phyloP scores from a whole-genome alignment of 805 yeast species.

The Candida palmyrensis region DNA sequence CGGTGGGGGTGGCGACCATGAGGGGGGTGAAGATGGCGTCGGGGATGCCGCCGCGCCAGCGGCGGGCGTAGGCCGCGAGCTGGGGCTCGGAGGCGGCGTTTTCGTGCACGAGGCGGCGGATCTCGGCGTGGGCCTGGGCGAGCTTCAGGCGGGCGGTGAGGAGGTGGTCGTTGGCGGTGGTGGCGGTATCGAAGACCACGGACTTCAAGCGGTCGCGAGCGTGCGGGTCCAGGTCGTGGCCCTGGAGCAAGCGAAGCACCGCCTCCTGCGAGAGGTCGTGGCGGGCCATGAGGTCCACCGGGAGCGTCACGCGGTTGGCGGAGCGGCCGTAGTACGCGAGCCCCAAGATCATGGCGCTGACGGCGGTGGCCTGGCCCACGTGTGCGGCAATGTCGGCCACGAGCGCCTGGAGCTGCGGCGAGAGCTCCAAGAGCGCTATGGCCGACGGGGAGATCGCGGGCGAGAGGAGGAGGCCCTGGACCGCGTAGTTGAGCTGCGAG shows the following conservation, averaged over 20 bases:
- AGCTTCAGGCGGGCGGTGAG: slow-evolving; percentile 61
- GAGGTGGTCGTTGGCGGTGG: slow-evolving; percentile 75
- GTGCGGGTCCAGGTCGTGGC: slow-evolving; percentile 27
- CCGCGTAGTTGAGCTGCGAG: slow-evolving; percentile 67
- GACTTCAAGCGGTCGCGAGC: slow-evolving; percentile 42
- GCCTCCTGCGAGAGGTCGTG: slow-evolving; percentile 60
- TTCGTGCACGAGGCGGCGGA: slow-evolving; percentile 22
- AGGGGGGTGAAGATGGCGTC: slow-evolving; percentile 66
- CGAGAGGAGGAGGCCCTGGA: slow-evolving; percentile 56
- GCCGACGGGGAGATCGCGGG: slow-evolving; percentile 55
- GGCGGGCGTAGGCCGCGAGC: slow-evolving; percentile 18
- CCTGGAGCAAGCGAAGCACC: slow-evolving; percentile 44
- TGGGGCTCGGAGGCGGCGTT: slow-evolving; percentile 19
- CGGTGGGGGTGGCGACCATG: slow-evolving; percentile 62
- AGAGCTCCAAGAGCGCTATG: slow-evolving; percentile 41
- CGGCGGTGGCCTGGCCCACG: slow-evolving; percentile 75
- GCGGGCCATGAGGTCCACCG: slow-evolving; percentile 53
- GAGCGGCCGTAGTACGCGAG: slow-evolving; percentile 50
- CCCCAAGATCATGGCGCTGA: slow-evolving; percentile 61
- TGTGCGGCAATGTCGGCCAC: slow-evolving; percentile 68
- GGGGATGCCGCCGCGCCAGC: slow-evolving; percentile 46
- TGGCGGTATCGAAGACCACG: slow-evolving; percentile 64
- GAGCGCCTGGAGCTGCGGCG: slow-evolving; percentile 36
- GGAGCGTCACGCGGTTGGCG: slow-evolving; percentile 52
- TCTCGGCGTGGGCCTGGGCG: slow-evolving; percentile 28